Percentiles rank a stretch among this genome's conserved stretches.
Evolutionary conservation across 257 asterid genomes (phyloP).

Genomic region (Ehretia macrophylla): DNA sequence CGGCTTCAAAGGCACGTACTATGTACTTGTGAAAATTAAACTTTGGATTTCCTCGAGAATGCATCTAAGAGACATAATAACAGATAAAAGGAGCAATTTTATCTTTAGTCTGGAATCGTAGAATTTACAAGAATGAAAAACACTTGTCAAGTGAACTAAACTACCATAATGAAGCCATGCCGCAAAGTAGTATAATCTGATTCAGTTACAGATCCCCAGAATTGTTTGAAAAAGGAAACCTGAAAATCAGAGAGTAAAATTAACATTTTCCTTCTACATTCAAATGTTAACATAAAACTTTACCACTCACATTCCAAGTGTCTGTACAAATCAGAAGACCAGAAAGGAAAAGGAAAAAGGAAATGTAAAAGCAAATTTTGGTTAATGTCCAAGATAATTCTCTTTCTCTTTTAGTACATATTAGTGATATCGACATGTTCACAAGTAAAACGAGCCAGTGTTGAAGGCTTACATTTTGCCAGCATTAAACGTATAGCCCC

Average conservation of each 20-base stretch:
- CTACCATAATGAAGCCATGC: conserved; percentile 29
- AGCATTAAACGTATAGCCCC: too few relatives aligned
- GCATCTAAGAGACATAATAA: conserved; percentile 12
- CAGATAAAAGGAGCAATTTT: background rate
- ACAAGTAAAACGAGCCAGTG: too few relatives aligned
- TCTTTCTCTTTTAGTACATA: too few relatives aligned
- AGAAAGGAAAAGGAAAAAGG: too few relatives aligned
- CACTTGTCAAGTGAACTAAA: background rate
- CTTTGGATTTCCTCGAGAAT: conserved; percentile 23
- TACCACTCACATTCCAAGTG: too few relatives aligned
- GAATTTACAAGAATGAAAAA: background rate
- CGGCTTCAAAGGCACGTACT: conserved; percentile 34
- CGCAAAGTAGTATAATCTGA: conserved; percentile 26
- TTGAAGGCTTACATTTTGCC: too few relatives aligned
- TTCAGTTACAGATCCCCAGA: conserved; percentile 24
- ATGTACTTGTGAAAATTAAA: conserved; percentile 33
- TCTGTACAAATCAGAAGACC: too few relatives aligned
- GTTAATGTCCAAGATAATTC: too few relatives aligned
- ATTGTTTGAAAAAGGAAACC: conserved; percentile 32
- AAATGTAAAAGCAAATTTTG: too few relatives aligned
- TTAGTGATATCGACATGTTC: too few relatives aligned
- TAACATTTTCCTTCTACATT: too few relatives aligned
- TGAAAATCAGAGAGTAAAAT: conserved; percentile 6
- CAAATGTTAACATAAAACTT: too few relatives aligned
- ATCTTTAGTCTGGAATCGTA: background rate